A percentile compares a stretch with the other conserved stretches of the same genome.
These are phyloP conservation scores for Trypanosoma lewisi DNA, from an alignment of 208 protist genomes.

Conservation along the genomic window DNA sequence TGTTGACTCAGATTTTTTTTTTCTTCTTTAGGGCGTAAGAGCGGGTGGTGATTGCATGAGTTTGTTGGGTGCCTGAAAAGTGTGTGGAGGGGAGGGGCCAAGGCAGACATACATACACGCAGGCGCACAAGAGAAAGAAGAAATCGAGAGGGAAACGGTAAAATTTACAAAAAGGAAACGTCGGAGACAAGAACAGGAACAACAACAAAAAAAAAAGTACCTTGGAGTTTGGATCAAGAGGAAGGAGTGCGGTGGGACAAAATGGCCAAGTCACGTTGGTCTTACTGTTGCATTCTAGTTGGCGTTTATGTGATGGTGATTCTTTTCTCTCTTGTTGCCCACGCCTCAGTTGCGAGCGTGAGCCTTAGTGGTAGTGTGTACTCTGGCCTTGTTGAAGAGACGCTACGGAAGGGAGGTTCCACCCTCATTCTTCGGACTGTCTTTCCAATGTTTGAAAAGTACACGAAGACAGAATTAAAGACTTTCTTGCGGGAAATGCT, in stretches of 20 bases:
- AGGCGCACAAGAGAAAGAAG: too few species aligned
- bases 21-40: background rate
- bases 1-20: background rate
- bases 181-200: too few species aligned
- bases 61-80: too few species aligned
- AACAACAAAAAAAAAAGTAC: too few species aligned
- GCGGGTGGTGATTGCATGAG: background rate
- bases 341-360: conserved; percentile 31
- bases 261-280: background rate
- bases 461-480: conserved; percentile 5
- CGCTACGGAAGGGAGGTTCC: conserved; percentile 38
- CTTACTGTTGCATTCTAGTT: background rate
- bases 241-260: too few species aligned
- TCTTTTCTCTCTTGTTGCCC: conserved; percentile 1
- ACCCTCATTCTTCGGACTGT: conserved; percentile 55
- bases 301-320: background rate
- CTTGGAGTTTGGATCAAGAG: too few species aligned
- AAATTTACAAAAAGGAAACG: too few species aligned
- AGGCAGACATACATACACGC: too few species aligned
- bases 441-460: conserved; percentile 44
- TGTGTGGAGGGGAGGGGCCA: too few species aligned
- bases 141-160: too few species aligned
- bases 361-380: conserved; percentile 70
- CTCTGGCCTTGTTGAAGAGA: conserved; percentile 42
- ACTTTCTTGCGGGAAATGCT: conserved; percentile 4